Evolutionary conservation across 2,329 filamentous ascomycete species (phyloP), one percentile per base, ranked within the genome.

Genomic region (Apiospora koreana): DNA sequence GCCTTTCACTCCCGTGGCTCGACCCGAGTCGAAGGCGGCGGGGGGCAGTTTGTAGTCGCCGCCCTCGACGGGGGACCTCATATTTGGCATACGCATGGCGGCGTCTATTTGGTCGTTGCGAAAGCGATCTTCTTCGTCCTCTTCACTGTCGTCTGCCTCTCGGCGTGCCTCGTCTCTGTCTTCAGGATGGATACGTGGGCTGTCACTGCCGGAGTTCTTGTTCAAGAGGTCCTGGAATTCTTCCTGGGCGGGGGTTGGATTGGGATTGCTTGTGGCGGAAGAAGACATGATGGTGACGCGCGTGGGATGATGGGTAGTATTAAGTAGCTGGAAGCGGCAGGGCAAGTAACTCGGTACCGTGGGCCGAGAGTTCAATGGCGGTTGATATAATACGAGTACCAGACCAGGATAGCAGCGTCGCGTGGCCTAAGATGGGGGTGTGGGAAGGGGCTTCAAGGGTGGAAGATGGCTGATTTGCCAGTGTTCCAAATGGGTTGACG

Each of bases 1-100:
- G 73, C 93, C 93, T 84, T 95, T 95, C 75, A 94, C 93, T 65
- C 93, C 93, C 2, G 93, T 95, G 75, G 93, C 91, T 74, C 89
- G 88, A 70, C 92, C 91, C 68, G 84, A 89, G 79, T 93, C 89
- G 77, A 92, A 91, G 69, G 85, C 86, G 16, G 84, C 83, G 12
- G 88, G 89, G 18, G 89, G 89, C 72, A 93, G 88, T 77, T 86
- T 87, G 76, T 93, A 81, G 70, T 84, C 85, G 71, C 76, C 67
- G 81, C 79, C 86, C 73, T 76, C 83, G 75, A 76, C 79, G 79
- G 78, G 85, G 74, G 78, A 75, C 72, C 72, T 81, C 69, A 87
- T 82, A 71, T 86, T 84, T 68, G 90, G 87, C 80, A 90, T 90
- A 76, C 91, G 86, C 89, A 92, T 92, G 76, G 86, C 87, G 75